These are phyloP conservation scores for Pseudopediastrum boryanum DNA, from an alignment of 139 green algal genomes.

Conservation along the genomic window DNA sequence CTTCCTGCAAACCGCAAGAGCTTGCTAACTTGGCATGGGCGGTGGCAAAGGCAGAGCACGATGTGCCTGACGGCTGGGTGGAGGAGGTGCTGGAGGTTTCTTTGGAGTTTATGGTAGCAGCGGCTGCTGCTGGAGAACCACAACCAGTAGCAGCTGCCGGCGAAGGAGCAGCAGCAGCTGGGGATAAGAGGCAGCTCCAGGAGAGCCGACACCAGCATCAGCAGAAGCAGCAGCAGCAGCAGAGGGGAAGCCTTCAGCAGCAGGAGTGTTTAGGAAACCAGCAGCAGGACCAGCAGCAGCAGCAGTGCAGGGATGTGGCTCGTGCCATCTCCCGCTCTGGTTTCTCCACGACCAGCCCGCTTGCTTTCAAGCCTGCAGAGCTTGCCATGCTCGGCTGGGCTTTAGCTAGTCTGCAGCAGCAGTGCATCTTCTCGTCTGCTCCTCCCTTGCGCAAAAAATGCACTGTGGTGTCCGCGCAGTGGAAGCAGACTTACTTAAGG, in stretches of 20 bases:
- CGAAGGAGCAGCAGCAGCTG: neutral
- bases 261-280: too few species aligned
- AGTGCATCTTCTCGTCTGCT: conserved; percentile 3
- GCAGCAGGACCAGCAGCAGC: neutral
- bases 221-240: neutral
- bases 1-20: conserved; percentile 1
- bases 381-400: conserved; percentile 15
- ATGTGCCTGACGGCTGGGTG: conserved; percentile 16
- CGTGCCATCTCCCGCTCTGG: neutral
- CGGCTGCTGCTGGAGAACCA: neutral
- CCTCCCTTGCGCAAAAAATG: conserved; percentile 4
- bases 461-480: neutral
- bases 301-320: neutral
- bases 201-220: neutral
- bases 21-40: conserved; percentile 16
- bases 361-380: conserved; percentile 19
- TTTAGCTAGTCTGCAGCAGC: conserved; percentile 17
- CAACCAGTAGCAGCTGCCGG: conserved; percentile 4
- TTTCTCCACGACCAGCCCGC: too few species aligned
- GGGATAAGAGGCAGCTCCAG: neutral
- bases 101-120: too few species aligned
- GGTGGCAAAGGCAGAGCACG: conserved; percentile 14
- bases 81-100: neutral
- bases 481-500: neutral
- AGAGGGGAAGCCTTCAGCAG: too few species aligned